phyloP scores from a whole-genome alignment of 805 yeast genomes.

The Kodamaea neixiangensis region DNA sequence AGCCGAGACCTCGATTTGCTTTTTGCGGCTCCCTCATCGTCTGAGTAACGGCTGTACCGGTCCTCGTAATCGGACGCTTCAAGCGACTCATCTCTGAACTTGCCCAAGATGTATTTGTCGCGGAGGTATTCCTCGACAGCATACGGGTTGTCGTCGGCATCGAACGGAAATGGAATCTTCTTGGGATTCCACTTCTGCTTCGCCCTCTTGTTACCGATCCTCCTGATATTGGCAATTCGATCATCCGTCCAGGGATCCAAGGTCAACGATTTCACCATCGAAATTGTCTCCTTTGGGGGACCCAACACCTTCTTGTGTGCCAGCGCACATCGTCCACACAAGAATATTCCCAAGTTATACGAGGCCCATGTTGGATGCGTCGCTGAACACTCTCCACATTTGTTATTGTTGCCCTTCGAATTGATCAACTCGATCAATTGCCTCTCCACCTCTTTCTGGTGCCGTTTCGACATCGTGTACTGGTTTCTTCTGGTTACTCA shows the following conservation, averaged over 20 bases:
- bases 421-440: conserved; percentile 63
- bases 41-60: conserved; percentile 22
- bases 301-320: conserved; percentile 62
- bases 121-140: conserved; percentile 59
- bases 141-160: conserved; percentile 64
- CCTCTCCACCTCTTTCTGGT: conserved; percentile 47
- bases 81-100: conserved; percentile 47
- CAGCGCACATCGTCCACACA: conserved; percentile 86
- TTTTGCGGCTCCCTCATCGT: conserved; percentile 17
- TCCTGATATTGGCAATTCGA: conserved; percentile 49
- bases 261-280: conserved; percentile 70
- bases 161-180: conserved; percentile 68
- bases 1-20: conserved; percentile 13
- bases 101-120: conserved; percentile 69
- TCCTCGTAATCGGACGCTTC: conserved; percentile 38
- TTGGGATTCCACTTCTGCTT: conserved; percentile 67
- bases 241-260: conserved; percentile 66
- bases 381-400: conserved; percentile 78
- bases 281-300: conserved; percentile 51
- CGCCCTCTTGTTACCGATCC: conserved; percentile 65
- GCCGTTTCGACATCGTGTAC: conserved; percentile 33
- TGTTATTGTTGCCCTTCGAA: conserved; percentile 57
- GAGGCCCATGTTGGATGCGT: conserved; percentile 65
- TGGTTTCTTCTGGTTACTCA: neutral
- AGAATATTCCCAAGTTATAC: conserved; percentile 59